phyloP scores from a whole-genome alignment of 2,329 filamentous ascomycete genomes.

The Colletotrichum abscissum region DNA sequence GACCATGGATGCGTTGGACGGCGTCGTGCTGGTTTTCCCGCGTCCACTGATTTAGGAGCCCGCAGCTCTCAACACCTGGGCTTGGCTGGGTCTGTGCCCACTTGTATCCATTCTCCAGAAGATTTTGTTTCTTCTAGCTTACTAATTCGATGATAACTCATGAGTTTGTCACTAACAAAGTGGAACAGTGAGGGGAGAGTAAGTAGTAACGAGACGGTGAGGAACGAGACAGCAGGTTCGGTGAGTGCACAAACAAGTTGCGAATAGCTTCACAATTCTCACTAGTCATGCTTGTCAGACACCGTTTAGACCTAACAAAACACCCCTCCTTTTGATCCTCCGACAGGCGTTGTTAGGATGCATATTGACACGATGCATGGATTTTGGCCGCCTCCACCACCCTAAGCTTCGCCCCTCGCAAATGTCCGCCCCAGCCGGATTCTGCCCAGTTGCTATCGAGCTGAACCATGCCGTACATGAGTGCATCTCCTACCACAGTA shows the following conservation, averaged over 20 bases:
- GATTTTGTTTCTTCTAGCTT: background rate
- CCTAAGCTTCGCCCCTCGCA: background rate
- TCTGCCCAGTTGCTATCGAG: background rate
- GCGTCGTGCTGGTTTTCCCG: background rate
- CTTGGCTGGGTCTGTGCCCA: background rate
- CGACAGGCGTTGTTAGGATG: background rate
- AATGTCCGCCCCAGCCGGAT: background rate
- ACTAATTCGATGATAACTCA: background rate
- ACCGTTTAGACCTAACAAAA: background rate
- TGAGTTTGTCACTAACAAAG: background rate
- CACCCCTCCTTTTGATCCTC: background rate
- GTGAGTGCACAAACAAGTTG: background rate
- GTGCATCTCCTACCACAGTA: background rate
- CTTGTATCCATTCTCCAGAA: background rate
- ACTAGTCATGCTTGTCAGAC: background rate
- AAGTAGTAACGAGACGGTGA: background rate
- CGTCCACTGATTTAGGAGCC: background rate
- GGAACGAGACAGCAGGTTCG: background rate
- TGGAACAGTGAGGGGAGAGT: background rate
- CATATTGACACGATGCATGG: background rate
- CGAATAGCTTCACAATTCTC: slow-evolving; percentile 19
- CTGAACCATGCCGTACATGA: too few relatives aligned
- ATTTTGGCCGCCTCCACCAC: background rate
- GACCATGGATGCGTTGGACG: slow-evolving; percentile 8
- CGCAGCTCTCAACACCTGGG: background rate